Evolutionary conservation across 2,329 filamentous ascomycete species (phyloP).

Genomic region (Calonectria multiphialidica): DNA sequence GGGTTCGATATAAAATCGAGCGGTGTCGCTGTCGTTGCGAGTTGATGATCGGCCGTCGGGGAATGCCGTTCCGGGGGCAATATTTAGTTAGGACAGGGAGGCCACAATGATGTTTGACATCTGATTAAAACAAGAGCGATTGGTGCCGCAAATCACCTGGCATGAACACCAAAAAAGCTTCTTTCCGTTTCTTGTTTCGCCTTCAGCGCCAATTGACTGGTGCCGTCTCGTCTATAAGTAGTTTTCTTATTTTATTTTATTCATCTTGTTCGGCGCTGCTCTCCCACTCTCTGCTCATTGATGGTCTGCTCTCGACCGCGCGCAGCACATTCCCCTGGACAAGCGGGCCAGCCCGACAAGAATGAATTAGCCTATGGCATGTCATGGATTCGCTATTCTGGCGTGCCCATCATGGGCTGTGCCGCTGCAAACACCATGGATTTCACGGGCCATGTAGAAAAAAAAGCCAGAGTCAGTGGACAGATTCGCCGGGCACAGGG

Average conservation of each 20-base stretch:
- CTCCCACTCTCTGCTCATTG: neutral
- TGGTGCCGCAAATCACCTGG: neutral
- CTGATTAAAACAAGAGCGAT: constrained; percentile 5
- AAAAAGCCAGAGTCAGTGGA: constrained; percentile 9
- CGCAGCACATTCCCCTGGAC: neutral
- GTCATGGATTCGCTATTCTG: constrained; percentile 19
- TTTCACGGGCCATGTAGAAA: constrained; percentile 21
- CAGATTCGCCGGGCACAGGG: constrained; percentile 1
- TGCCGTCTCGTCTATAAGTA: constrained; percentile 9
- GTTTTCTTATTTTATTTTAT: neutral
- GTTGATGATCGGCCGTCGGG: constrained; percentile 29
- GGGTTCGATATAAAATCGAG: constrained; percentile 18
- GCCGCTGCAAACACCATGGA: constrained; percentile 16
- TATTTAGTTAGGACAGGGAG: constrained; percentile 8
- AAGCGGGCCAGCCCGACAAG: constrained; percentile 18
- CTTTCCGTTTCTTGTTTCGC: neutral
- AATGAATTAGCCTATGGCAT: constrained; percentile 17
- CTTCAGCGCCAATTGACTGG: constrained; percentile 15
- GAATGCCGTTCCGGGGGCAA: constrained; percentile 33
- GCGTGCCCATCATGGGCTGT: neutral
- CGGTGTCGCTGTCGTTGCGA: constrained; percentile 13
- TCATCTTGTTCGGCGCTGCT: neutral
- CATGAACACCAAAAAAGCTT: neutral
- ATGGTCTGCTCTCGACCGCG: neutral
- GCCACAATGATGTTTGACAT: constrained; percentile 2